phyloP scores from a whole-genome alignment of 805 yeast genomes.

The Millerago galiae region DNA sequence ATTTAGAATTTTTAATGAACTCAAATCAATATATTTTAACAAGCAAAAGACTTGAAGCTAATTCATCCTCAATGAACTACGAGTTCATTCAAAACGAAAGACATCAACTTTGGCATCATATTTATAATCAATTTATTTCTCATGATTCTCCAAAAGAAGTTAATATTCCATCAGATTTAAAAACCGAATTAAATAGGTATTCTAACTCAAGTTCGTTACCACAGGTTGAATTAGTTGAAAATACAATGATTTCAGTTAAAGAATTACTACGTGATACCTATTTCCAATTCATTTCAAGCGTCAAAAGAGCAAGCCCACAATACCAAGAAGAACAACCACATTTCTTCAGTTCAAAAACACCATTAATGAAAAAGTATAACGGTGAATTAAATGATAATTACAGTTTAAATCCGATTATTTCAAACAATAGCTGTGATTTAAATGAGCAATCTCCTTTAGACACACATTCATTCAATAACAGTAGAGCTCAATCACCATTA shows the following conservation, averaged over 20 bases:
- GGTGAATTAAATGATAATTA: slow-evolving; percentile 12
- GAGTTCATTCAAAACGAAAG: slow-evolving; percentile 3
- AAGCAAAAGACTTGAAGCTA: slow-evolving; percentile 1
- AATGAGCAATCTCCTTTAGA: slow-evolving; percentile 15
- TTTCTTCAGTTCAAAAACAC: background rate
- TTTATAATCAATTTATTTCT: slow-evolving; percentile 34
- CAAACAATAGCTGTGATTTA: too few relatives aligned
- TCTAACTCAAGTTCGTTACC: slow-evolving; percentile 13
- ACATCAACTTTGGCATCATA: slow-evolving; percentile 16
- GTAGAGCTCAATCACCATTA: slow-evolving; percentile 14
- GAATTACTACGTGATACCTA: slow-evolving; percentile 21
- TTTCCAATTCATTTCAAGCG: slow-evolving; percentile 18
- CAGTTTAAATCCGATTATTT: slow-evolving; percentile 1
- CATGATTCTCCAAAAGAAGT: slow-evolving; percentile 33
- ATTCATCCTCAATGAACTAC: background rate
- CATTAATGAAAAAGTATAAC: background rate
- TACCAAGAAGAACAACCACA: slow-evolving; percentile 8
- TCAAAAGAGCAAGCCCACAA: slow-evolving; percentile 10
- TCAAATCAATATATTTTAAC: slow-evolving; percentile 15
- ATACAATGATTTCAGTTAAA: slow-evolving; percentile 17
- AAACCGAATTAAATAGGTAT: slow-evolving; percentile 8
- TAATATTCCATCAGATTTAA: slow-evolving; percentile 23
- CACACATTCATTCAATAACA: background rate
- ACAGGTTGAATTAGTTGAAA: slow-evolving; percentile 11
- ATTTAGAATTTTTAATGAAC: slow-evolving; percentile 21